Evolutionary conservation across 768 basidiomycete species (phyloP), one percentile per base, ranked within the genome.

Genomic region (Royoungia palumana): DNA sequence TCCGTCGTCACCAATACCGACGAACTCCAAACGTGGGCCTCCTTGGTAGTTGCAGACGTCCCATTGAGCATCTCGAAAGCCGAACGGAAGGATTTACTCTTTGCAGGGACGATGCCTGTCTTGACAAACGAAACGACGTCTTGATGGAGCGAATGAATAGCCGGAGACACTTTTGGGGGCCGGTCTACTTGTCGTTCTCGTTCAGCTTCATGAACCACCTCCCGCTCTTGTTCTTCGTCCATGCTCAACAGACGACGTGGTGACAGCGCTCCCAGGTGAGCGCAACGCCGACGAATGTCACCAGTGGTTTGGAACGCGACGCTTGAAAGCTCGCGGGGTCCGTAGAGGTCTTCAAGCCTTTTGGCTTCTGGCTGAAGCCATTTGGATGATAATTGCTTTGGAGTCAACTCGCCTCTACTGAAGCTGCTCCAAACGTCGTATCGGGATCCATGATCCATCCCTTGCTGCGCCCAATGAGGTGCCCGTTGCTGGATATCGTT

Each of bases 211-310:
- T 72, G 71, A 6, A 53, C 54, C 17, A 76, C 63, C 48, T 77
- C 75, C 39, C 75, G 61, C 52, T 77, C 76, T 41, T 77, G 75
- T 47, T 78, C 76, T 53, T 78, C 74, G 21, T 71, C 70, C 51
- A 73, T 54, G 14, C 44, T 54, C 19, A 45, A 41, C n/a, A 58
- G 52, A 22, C 49, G 32, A 2, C 69, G 24, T 14, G 19, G 9
- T 45, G 28, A 41, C 41, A 28, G 28, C 6, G 68, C 38, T 4
- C 72, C 71, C 12, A 75, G 59, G 20, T 52, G 28, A 16, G 19
- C 22, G 16, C 62, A 60, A 43, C 64, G 64, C 19, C 65, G 49
- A 1, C 44, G 52, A 30, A 75, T 54, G 5, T 48, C 53, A 11
- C 52, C 54, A n/a, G 45, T 38, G 11, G 32, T 27, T 2, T 35